Base-by-base conservation (phyloP, 805 yeast species). In the Lipomyces yamadae region DNA sequence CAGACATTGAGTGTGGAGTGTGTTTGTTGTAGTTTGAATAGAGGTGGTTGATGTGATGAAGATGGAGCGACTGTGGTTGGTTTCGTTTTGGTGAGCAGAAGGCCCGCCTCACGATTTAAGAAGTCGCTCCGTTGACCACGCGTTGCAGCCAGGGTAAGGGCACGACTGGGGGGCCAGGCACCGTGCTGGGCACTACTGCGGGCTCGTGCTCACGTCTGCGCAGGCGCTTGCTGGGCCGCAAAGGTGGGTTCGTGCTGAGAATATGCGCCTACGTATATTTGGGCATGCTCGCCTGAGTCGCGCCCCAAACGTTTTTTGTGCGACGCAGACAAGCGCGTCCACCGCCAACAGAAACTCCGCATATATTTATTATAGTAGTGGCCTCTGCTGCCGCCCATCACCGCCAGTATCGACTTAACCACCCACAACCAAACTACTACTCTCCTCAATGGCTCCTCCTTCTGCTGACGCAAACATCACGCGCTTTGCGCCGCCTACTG, bases 1-100 rank as follows among this genome's bases (percentile, higher is more conserved):
- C 83, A 56, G 82, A 78, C 83, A 80, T 80, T 50, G 39, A 66
- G 53, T 34, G 52, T 35, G n/a, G 55, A 4, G 55, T 42, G 56
- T 59, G 57, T 13, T 8, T 15, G 34, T 30, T 24, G 57, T 18
- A n/a, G n/a, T 34, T 13, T 24, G n/a, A 35, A 11, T 42, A 18
- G 33, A 4, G 39, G 63, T 11, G 13, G 4, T 11, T 30, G 52
- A 10, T 15, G 58, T 2, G 54, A 18, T 42, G 29, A 35, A 24
- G 24, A 24, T 24, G 54, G 37, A n/a, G 34, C 29, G 56, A 13
- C n/a, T 52, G 34, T 10, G 32, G 30, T 35, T 13, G 54, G 42
- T 37, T 37, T 24, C 24, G 24, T 24, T 24, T 24, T 24, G 24
- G 39, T 10, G 39, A 37, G 39, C 39, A 37, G 13, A 13, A 37